Evolutionary conservation across 2,329 filamentous ascomycete species (phyloP).

Genomic region (Sphaerulina vaccinii): DNA sequence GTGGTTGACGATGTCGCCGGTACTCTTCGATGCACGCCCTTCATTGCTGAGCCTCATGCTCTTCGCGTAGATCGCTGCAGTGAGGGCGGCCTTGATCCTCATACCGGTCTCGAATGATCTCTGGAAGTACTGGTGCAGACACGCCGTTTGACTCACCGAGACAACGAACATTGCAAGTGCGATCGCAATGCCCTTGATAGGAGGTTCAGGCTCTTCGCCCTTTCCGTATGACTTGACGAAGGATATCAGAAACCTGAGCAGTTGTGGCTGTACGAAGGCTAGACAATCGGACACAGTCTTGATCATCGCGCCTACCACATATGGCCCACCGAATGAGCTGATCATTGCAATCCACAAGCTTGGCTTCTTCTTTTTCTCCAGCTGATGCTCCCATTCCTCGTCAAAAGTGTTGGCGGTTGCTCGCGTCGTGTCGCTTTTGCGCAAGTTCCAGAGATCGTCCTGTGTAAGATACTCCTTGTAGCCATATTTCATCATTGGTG

Average conservation of each 20-base stretch:
- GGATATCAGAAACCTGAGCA: constrained; percentile 77
- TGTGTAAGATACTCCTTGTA: constrained; percentile 91
- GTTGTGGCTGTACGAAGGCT: constrained; percentile 86
- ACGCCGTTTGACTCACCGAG: constrained; percentile 81
- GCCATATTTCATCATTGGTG: constrained; percentile 91
- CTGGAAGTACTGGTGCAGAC: constrained; percentile 97
- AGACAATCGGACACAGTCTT: constrained; percentile 85
- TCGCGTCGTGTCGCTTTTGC: constrained; percentile 75
- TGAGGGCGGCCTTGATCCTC: constrained; percentile 89
- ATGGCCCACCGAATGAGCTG: constrained; percentile 80
- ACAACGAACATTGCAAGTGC: constrained; percentile 88
- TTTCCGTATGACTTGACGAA: constrained; percentile 75
- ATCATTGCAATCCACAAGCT: constrained; percentile 86
- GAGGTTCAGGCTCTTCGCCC: constrained; percentile 66
- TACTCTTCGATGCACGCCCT: constrained; percentile 82
- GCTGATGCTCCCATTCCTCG: constrained; percentile 72
- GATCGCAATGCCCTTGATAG: constrained; percentile 81
- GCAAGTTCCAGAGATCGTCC: constrained; percentile 91
- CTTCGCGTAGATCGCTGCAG: constrained; percentile 89
- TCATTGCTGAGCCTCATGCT: constrained; percentile 89
- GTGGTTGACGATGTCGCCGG: constrained; percentile 97
- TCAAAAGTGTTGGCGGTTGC: constrained; percentile 69
- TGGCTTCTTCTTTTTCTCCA: constrained; percentile 66
- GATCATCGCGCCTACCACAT: constrained; percentile 76
- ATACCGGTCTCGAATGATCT: constrained; percentile 92